These are phyloP conservation scores for Tanacetum coccineum DNA, from an alignment of 129 eudicot genomes.

Conservation along the genomic window DNA sequence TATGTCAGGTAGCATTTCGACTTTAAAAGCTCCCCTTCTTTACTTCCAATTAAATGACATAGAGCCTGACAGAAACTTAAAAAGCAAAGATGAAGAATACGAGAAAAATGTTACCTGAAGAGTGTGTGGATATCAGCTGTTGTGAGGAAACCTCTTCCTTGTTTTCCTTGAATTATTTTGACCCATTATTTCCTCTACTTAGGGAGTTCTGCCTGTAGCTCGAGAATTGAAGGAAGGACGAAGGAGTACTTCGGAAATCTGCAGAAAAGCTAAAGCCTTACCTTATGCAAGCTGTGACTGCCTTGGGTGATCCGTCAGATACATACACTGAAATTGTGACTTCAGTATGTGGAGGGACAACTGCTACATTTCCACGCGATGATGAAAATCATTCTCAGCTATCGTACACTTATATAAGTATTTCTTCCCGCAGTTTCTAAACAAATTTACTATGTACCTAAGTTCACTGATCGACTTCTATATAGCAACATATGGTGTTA, in stretches of 20 bases:
- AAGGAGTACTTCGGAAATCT: conserved; percentile 51
- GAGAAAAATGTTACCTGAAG: no score
- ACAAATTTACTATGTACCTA: no score
- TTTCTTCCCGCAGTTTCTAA: no score
- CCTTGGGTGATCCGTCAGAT: conserved; percentile 46
- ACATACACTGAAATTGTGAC: conserved; percentile 59
- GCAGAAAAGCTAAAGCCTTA: conserved; percentile 77
- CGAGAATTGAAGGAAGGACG: conserved; percentile 59
- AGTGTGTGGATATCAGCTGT: no score
- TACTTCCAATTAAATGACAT: no score
- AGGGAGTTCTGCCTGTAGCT: conserved; percentile 69
- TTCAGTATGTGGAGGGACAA: conserved; percentile 39
- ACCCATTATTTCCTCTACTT: conserved; percentile 2
- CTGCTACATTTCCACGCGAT: conserved; percentile 25
- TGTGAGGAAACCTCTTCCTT: not conserved
- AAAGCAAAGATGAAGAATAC: no score
- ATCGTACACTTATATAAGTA: no score
- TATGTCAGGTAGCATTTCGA: no score
- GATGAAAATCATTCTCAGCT: conserved; percentile 41
- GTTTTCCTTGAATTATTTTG: conserved; percentile 5
- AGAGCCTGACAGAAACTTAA: no score
- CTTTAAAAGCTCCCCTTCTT: no score
- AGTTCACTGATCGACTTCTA: no score
- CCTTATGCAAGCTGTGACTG: conserved; percentile 46
- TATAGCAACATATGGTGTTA: no score